A percentile compares a stretch with the other conserved stretches of the same genome.
phyloP scores from a whole-genome alignment of 306 rosid species.

The Prunus armeniaca region DNA sequence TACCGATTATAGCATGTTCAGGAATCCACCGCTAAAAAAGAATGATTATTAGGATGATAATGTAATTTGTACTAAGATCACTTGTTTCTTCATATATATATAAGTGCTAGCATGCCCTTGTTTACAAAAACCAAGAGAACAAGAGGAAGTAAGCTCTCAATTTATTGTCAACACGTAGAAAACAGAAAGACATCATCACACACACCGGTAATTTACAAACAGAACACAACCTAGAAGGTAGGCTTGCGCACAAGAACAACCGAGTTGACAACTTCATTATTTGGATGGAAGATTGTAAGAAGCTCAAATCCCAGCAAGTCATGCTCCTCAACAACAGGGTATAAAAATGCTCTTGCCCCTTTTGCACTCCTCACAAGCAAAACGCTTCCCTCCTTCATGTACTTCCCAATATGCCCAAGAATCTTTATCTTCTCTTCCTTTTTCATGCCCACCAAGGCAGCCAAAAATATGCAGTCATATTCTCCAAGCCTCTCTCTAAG shows the following conservation, averaged over 20 bases:
- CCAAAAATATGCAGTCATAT: constrained; percentile 74
- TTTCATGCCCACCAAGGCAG: constrained; percentile 69
- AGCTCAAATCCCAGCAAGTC: constrained; percentile 54
- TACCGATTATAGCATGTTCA: too few species aligned
- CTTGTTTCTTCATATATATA: background rate
- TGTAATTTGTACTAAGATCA: background rate
- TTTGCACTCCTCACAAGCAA: constrained; percentile 72
- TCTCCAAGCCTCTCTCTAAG: constrained; percentile 45
- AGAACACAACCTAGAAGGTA: background rate
- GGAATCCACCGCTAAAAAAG: too few species aligned
- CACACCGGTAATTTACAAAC: background rate
- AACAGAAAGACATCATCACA: background rate
- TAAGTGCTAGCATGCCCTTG: too few species aligned
- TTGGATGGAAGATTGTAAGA: constrained; percentile 62
- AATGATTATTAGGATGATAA: background rate
- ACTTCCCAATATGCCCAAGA: constrained; percentile 44
- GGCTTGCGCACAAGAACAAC: constrained; percentile 60
- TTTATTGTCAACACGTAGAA: background rate
- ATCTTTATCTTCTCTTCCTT: constrained; percentile 54
- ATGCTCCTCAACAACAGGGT: constrained; percentile 55
- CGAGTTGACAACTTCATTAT: constrained; percentile 64
- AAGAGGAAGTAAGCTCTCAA: background rate
- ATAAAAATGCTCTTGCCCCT: constrained; percentile 73
- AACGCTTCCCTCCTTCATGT: constrained; percentile 62
- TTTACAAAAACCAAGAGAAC: background rate